A percentile compares a stretch with the other conserved stretches of the same genome.
phyloP scores from a whole-genome alignment of 805 yeast species.

The Jamesozyma jinghongensis region DNA sequence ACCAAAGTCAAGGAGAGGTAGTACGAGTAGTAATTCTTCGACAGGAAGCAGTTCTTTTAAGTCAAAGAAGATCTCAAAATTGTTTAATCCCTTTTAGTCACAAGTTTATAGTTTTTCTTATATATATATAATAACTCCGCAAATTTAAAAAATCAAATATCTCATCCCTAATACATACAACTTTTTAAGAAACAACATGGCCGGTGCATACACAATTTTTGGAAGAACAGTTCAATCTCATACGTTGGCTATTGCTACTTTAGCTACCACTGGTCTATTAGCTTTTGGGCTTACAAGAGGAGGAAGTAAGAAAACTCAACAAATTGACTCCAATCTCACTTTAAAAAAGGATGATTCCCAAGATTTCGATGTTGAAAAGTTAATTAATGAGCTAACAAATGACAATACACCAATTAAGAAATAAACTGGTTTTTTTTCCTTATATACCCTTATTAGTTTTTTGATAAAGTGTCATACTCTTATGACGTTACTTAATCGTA shows the following conservation, averaged over 20 bases:
- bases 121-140: too few species aligned
- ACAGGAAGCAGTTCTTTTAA: too few species aligned
- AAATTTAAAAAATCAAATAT: too few species aligned
- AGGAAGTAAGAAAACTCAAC: background rate
- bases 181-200: constrained; percentile 16
- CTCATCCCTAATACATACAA: constrained; percentile 4
- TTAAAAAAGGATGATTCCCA: constrained; percentile 2
- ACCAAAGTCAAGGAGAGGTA: constrained; percentile 1
- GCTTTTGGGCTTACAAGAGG: background rate
- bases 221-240: constrained; percentile 83
- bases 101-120: too few species aligned
- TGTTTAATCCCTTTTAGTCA: too few species aligned
- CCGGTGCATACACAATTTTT: constrained; percentile 59
- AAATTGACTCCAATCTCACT: background rate
- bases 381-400: constrained; percentile 19
- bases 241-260: constrained; percentile 71
- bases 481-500: too few species aligned
- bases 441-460: too few species aligned
- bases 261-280: constrained; percentile 14
- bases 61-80: too few species aligned
- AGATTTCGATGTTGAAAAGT: constrained; percentile 22
- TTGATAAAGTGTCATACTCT: too few species aligned
- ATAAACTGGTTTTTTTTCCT: background rate
- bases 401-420: constrained; percentile 6
- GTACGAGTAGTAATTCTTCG: constrained; percentile 3